Evolutionary conservation across 2,329 filamentous ascomycete genomes (phyloP).

Genomic region (Xylaria sp.): DNA sequence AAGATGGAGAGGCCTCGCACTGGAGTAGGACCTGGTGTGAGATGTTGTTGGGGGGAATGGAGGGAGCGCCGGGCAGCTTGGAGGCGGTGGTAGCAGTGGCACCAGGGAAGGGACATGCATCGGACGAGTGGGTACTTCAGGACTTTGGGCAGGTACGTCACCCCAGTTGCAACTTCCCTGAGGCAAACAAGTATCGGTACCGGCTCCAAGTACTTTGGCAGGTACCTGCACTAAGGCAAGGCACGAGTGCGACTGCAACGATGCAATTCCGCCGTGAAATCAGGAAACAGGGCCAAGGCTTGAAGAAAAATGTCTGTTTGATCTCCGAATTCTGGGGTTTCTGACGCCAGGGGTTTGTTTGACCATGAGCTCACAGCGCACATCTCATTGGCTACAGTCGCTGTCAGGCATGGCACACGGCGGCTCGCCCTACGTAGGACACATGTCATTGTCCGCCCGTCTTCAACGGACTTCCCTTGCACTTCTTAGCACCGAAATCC

Average conservation of each 20-base stretch:
- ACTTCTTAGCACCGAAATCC: no score
- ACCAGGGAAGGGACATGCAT: no score
- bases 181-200: not conserved
- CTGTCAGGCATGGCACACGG: not conserved
- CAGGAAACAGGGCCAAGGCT: no score
- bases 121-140: no score
- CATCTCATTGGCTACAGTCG: not conserved
- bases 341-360: not conserved
- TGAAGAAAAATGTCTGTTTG: not conserved
- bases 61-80: not conserved
- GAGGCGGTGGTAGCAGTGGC: no score
- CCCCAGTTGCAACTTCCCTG: no score
- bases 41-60: not conserved
- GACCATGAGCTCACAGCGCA: not conserved
- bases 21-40: not conserved
- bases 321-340: not conserved
- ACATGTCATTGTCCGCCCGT: not conserved
- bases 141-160: no score
- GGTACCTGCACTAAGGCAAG: not conserved
- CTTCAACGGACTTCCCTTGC: not conserved
- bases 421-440: not conserved
- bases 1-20: not conserved
- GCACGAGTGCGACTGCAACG: not conserved
- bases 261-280: not conserved
- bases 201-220: not conserved